These are phyloP conservation scores for Notholithocarpus densiflorus DNA, from an alignment of 306 rosid species.

Conservation along the genomic window DNA sequence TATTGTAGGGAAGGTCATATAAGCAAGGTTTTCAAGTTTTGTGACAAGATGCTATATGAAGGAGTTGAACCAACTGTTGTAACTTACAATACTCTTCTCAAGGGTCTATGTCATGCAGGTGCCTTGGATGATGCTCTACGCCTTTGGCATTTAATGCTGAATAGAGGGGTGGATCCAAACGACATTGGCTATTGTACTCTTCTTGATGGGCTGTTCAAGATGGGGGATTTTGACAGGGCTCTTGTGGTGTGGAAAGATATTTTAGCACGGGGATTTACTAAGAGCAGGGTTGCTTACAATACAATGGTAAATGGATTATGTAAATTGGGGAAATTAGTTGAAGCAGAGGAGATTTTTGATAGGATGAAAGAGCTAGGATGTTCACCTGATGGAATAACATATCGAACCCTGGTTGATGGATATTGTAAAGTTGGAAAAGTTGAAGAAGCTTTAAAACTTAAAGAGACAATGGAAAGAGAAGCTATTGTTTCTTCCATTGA, in stretches of 20 bases:
- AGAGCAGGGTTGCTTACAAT: constrained; percentile 55
- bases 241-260: constrained; percentile 59
- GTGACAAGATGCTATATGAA: constrained; percentile 53
- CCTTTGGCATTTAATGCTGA: constrained; percentile 60
- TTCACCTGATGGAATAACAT: constrained; percentile 68
- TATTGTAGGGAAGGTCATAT: constrained; percentile 31
- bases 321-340: constrained; percentile 67
- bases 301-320: constrained; percentile 74
- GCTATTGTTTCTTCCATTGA: constrained; percentile 50
- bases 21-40: constrained; percentile 44
- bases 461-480: constrained; percentile 54
- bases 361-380: constrained; percentile 79
- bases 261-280: constrained; percentile 52
- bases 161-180: constrained; percentile 54
- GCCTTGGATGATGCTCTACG: constrained; percentile 48
- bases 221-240: constrained; percentile 57
- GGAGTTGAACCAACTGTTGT: constrained; percentile 56
- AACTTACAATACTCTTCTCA: constrained; percentile 70
- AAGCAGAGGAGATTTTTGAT: constrained; percentile 57
- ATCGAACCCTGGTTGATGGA: constrained; percentile 63
- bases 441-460: constrained; percentile 60
- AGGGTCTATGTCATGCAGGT: constrained; percentile 51
- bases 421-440: constrained; percentile 64
- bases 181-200: constrained; percentile 76
- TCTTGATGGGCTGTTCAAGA: constrained; percentile 65